Percentiles rank a stretch among this genome's conserved stretches.
Conservation (phyloP, 2,329 filamentous ascomycete species). For the Remersonia thermophila region DNA sequence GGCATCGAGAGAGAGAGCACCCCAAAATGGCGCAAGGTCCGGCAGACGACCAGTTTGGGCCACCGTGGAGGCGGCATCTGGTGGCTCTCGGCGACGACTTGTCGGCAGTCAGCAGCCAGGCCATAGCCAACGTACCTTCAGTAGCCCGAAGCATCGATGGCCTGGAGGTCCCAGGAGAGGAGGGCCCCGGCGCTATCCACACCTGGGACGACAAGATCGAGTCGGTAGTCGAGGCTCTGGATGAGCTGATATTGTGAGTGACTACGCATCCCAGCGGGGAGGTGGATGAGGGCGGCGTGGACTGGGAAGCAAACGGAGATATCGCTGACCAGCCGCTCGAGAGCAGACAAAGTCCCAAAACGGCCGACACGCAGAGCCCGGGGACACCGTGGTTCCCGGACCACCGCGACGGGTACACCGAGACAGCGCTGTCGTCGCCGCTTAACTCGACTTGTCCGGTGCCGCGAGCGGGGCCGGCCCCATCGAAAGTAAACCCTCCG, state of each 20-base stretch:
- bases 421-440: conserved; percentile 12
- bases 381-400: conserved; percentile 12
- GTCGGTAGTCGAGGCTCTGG: conserved; percentile 12
- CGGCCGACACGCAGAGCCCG: conserved; percentile 10
- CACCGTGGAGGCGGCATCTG: conserved; percentile 14
- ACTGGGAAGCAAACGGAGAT: too few species aligned
- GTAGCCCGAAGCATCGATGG: conserved; percentile 2
- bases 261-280: too few species aligned
- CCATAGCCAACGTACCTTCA: conserved; percentile 6
- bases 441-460: conserved; percentile 10
- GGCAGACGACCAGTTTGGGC: conserved; percentile 4
- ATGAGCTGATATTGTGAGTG: conserved; percentile 10
- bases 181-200: background rate
- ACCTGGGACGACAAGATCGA: conserved; percentile 12
- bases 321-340: background rate
- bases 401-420: conserved; percentile 7
- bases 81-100: conserved; percentile 10
- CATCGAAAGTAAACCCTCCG: background rate
- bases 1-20: background rate
- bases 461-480: background rate
- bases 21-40: conserved; percentile 1
- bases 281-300: too few species aligned
- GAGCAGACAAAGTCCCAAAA: conserved; percentile 6
- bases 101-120: conserved; percentile 7
- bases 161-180: background rate